These are phyloP conservation scores for Pseudocercospora fijiensis DNA, from an alignment of 2,329 filamentous ascomycete genomes.

Conservation along the genomic window DNA sequence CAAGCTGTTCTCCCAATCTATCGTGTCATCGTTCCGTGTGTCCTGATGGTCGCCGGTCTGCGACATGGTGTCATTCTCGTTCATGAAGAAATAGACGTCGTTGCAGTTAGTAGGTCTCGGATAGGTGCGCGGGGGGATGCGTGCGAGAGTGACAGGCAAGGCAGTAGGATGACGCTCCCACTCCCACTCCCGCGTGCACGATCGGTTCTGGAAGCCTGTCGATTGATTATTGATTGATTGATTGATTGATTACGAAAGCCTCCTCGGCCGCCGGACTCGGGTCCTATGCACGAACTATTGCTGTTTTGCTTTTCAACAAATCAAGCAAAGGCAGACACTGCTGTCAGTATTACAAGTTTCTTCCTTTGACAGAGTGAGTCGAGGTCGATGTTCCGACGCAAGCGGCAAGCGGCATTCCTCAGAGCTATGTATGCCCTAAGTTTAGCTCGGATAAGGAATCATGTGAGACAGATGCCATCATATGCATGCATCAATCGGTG, in stretches of 20 bases:
- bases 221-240: too few species aligned
- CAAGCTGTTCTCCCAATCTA: slow-evolving; percentile 6
- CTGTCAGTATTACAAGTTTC: not conserved
- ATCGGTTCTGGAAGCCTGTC: slow-evolving; percentile 10
- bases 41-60: slow-evolving; percentile 6
- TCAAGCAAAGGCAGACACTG: not conserved
- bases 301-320: not conserved
- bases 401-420: slow-evolving; percentile 4
- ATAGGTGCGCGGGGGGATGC: not conserved
- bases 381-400: not conserved
- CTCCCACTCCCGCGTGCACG: not conserved
- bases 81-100: slow-evolving; percentile 5
- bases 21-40: not conserved
- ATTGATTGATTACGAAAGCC: slow-evolving; percentile 2
- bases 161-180: not conserved
- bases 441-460: not conserved
- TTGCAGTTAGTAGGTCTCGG: not conserved
- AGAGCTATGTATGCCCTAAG: not conserved
- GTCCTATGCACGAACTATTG: not conserved
- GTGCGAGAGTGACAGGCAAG: not conserved
- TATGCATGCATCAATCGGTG: not conserved
- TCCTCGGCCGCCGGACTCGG: not conserved
- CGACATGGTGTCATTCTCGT: slow-evolving; percentile 15
- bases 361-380: not conserved
- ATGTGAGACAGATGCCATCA: not conserved